Evolutionary conservation across 208 protist genomes (phyloP).

Genomic region (Leishmania martiniquensis): DNA sequence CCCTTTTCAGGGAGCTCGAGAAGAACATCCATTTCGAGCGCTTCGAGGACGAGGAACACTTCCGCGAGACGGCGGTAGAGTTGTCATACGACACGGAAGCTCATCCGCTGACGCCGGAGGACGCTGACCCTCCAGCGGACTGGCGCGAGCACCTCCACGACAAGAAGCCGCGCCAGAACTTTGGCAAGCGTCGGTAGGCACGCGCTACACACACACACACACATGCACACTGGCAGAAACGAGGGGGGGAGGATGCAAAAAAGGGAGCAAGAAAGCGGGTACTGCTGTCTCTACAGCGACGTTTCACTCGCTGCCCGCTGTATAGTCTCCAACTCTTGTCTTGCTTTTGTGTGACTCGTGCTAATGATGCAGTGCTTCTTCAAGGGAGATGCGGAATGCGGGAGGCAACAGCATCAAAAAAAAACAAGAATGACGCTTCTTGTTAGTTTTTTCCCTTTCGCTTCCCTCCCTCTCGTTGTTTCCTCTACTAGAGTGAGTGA

Average conservation of each 20-base stretch:
- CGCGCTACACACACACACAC: background rate
- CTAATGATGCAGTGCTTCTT: background rate
- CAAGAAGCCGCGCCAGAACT: constrained; percentile 42
- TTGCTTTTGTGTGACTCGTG: background rate
- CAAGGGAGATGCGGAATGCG: background rate
- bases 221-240: background rate
- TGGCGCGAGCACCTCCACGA: constrained; percentile 76
- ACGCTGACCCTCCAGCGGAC: constrained; percentile 80
- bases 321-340: background rate
- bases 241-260: background rate
- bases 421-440: background rate
- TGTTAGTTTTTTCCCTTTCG: background rate
- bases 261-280: background rate
- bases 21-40: constrained; percentile 70
- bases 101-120: constrained; percentile 63
- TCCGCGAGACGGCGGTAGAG: constrained; percentile 64
- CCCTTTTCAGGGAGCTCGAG: constrained; percentile 50
- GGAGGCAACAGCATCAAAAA: background rate
- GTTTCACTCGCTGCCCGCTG: background rate
- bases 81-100: constrained; percentile 82
- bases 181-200: constrained; percentile 34
- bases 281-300: background rate
- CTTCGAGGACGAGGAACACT: constrained; percentile 69
- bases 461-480: background rate
- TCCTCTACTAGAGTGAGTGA: background rate